These are phyloP conservation scores for Noccaea bulbosa DNA, from an alignment of 345 rosid species.

Conservation along the genomic window DNA sequence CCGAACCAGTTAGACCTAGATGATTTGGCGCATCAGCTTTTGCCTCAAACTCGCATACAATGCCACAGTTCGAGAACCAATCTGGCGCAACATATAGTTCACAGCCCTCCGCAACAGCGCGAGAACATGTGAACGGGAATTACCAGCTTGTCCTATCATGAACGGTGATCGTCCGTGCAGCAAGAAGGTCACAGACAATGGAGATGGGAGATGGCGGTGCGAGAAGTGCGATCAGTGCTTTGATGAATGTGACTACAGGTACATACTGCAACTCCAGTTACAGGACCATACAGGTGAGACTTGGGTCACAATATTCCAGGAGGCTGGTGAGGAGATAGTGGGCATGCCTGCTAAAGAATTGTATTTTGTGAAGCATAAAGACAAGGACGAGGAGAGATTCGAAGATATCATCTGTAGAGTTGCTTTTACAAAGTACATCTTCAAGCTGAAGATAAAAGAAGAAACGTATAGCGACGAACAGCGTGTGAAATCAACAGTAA, in stretches of 20 bases:
- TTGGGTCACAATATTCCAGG: conserved; percentile 94
- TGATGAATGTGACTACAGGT: conserved; percentile 83
- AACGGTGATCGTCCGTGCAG: conserved; percentile 77
- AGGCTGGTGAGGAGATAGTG: conserved; percentile 78
- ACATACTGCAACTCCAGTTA: conserved; percentile 82
- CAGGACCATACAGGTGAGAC: conserved; percentile 86
- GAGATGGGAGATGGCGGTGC: conserved; percentile 90
- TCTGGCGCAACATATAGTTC: too few species aligned
- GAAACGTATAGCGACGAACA: conserved; percentile 82
- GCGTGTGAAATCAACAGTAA: conserved; percentile 81
- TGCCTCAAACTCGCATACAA: too few species aligned
- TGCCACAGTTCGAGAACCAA: too few species aligned
- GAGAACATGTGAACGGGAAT: too few species aligned
- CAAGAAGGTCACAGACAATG: conserved; percentile 85
- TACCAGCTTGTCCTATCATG: conserved; percentile 71
- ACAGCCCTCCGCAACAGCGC: too few species aligned
- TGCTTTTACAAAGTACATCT: conserved; percentile 63
- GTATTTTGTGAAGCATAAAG: conserved; percentile 59
- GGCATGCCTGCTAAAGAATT: conserved; percentile 81
- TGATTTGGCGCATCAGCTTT: too few species aligned
- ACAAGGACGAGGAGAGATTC: conserved; percentile 64
- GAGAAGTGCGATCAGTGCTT: conserved; percentile 78
- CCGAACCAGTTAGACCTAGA: too few species aligned
- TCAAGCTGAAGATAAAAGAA: conserved; percentile 93
- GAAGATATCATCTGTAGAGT: conserved; percentile 60